Evolutionary conservation across 2,329 filamentous ascomycete species (phyloP), one percentile per base, ranked within the genome.

Genomic region (Chalaropsis thielavioides): DNA sequence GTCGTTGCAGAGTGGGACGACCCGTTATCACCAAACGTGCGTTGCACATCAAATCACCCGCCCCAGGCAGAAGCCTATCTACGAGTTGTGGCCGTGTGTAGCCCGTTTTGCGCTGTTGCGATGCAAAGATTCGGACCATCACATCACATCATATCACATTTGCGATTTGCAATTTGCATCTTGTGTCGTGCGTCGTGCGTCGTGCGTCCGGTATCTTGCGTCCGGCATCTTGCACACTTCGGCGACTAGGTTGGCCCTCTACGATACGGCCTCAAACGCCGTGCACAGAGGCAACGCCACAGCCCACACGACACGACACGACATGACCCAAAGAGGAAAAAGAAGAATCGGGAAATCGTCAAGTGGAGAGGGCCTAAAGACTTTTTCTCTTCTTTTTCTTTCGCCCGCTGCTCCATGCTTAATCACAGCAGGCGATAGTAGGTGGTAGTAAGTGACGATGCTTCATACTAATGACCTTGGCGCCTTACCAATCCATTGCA

Each of bases 401-500:
- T 38, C 8, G 35, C 35, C 35, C 35, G 35, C 35, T 38, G 35
- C 35, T 38, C 35, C 35, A 5, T 38, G 35, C 35, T 38, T 38
- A 1, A 8, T 31, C 31, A 31, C 31, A 31, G 31, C n/a, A 7
- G 44, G 7, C n/a, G 44, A 22, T 49, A 10, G n/a, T n/a, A 22
- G 46, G 2, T 24, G 24, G 46, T 13, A 24, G 46, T 51, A 8
- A 51, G 22, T 5, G 49, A 54, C 49, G 54, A 35, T 38, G 31
- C 31, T 31, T n/a, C 0, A 58, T 35, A 58, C 15, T n/a, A 58
- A 31, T 35, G 54, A 38, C 17, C 54, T 58, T 58, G 54, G 54
- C 31, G 54, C 54, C 54, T 58, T 58, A 58, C 54, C 54, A 35
- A 17, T 19, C 54, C 27, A 58, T 35, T 58, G 54, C 54, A 58